Evolutionary conservation across 2,329 filamentous ascomycete genomes (phyloP).

Genomic region (Ramularia endophylla): DNA sequence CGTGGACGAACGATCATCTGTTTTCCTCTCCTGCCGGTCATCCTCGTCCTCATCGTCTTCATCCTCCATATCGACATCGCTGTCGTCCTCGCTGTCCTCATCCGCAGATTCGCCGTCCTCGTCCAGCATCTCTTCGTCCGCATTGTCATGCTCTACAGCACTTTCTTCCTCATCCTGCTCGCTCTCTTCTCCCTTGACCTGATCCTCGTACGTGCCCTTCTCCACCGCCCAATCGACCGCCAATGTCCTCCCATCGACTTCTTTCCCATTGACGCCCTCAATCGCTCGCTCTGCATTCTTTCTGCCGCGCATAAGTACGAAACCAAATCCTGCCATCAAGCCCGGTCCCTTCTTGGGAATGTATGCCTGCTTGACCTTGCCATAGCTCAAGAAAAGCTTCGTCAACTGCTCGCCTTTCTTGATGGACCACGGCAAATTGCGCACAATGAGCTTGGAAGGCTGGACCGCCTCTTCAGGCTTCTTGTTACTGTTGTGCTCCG

Average conservation of each 20-base stretch:
- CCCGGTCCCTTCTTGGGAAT: slow-evolving; percentile 69
- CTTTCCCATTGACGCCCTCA: slow-evolving; percentile 78
- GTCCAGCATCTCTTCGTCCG: slow-evolving; percentile 38
- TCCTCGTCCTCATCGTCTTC: slow-evolving; percentile 38
- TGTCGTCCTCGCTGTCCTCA: slow-evolving; percentile 37
- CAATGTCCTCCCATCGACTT: slow-evolving; percentile 77
- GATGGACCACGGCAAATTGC: slow-evolving; percentile 94
- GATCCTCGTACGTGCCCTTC: slow-evolving; percentile 66
- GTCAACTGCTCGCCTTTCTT: slow-evolving; percentile 77
- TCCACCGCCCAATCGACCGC: slow-evolving; percentile 98
- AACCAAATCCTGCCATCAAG: slow-evolving; percentile 78
- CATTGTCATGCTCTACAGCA: slow-evolving; percentile 31
- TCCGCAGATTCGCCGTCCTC: slow-evolving; percentile 36
- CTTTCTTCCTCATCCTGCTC: slow-evolving; percentile 28
- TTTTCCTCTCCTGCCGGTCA: slow-evolving; percentile 36
- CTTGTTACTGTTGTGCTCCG: slow-evolving; percentile 63
- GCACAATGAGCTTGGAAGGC: slow-evolving; percentile 79
- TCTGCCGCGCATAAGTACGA: slow-evolving; percentile 78
- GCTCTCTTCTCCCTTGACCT: slow-evolving; percentile 20
- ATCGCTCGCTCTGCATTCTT: slow-evolving; percentile 91
- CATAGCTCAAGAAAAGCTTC: slow-evolving; percentile 76
- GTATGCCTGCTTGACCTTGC: slow-evolving; percentile 83
- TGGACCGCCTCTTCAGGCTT: slow-evolving; percentile 58
- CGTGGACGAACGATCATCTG: slow-evolving; percentile 64
- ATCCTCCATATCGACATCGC: slow-evolving; percentile 39